A percentile compares a stretch with the other conserved stretches of the same genome.
Conservation (phyloP, 495 filamentous ascomycete genomes). For the Penicillium dipodomyicola region DNA sequence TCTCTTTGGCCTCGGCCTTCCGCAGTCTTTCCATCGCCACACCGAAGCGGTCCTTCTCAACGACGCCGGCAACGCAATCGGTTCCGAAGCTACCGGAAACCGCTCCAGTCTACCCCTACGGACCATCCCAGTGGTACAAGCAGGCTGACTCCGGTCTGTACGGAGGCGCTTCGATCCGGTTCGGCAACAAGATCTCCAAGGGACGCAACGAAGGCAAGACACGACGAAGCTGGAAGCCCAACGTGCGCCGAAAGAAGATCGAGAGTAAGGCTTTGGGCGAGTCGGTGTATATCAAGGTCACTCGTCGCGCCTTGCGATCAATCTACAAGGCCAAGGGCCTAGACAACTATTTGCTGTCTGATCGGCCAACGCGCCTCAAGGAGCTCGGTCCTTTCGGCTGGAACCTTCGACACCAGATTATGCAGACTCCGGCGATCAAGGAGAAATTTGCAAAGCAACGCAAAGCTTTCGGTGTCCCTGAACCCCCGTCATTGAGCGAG, state of each 20-base stretch:
- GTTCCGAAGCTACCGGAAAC: conserved; percentile 37
- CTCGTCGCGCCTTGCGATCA: conserved; percentile 73
- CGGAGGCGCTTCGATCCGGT: conserved; percentile 71
- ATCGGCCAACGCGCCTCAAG: conserved; percentile 68
- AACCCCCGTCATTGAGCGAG: conserved; percentile 42
- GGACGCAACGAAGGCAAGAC: conserved; percentile 75
- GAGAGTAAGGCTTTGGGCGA: conserved; percentile 64
- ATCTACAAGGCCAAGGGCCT: conserved; percentile 84
- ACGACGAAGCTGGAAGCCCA: conserved; percentile 81
- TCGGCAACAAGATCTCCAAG: conserved; percentile 86
- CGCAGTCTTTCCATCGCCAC: conserved; percentile 41
- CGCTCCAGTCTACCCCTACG: conserved; percentile 79
- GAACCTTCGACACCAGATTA: conserved; percentile 78
- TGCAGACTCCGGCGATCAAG: conserved; percentile 67
- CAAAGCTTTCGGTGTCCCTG: conserved; percentile 45
- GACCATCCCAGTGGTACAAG: conserved; percentile 75
- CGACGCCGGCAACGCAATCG: conserved; percentile 36
- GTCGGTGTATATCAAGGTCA: conserved; percentile 70
- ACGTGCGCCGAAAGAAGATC: conserved; percentile 75
- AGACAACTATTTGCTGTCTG: conserved; percentile 83
- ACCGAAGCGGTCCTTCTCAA: conserved; percentile 45
- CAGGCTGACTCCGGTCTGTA: conserved; percentile 87
- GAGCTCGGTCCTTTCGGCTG: conserved; percentile 86
- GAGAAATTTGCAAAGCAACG: conserved; percentile 58
- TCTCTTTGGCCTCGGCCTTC: conserved; percentile 43